Base-by-base conservation (phyloP, 352 stramenopile genomes). In the Peronospora farinosa region DNA sequence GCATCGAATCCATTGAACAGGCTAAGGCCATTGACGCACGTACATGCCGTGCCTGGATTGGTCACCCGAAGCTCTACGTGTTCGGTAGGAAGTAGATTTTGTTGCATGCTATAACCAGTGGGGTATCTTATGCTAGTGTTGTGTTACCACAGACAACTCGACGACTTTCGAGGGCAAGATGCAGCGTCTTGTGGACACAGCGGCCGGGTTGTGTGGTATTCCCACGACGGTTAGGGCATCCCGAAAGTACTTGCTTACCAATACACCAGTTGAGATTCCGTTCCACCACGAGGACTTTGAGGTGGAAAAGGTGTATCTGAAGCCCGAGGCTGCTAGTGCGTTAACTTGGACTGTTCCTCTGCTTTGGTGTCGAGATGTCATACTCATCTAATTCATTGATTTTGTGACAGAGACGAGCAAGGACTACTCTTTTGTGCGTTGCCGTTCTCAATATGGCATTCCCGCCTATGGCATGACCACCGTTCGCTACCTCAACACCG, bases 1-100 rank as follows among this genome's bases (percentile, higher is more conserved):
- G 96, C 33, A 97, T 86, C n/a, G 95, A 99, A 78, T 92, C 76
- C 11, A 66, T 94, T 19, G 87, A 97, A 19, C 42, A 96, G 57
- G 93, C 95, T n/a, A 71, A 73, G 3, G 77, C 78, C n/a, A 66
- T 97, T 38, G 95, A 98, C 64, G 57, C 63, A 23, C 77, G 74
- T 42, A 88, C 82, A 6, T 88, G 75, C 52, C 67, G 62, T 48
- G 78, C 72, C 7, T 95, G 85, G 83, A 86, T 86, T 51, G 82
- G 80, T 12, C 82, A 93, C 61, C 80, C 82, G 5, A 90, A 92
- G 52, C 74, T 91, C 36, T 89, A 79, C 50, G 69, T 94, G 9
- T 90, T 94, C 54, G 74, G 76, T 89, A 65, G 17, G 58, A 43
- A 49, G 5, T 13, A 51, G 7, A 21, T 21, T 23, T 40, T 19